Conservation (phyloP, 495 filamentous ascomycete species). For the Annulohypoxylon nitens region DNA sequence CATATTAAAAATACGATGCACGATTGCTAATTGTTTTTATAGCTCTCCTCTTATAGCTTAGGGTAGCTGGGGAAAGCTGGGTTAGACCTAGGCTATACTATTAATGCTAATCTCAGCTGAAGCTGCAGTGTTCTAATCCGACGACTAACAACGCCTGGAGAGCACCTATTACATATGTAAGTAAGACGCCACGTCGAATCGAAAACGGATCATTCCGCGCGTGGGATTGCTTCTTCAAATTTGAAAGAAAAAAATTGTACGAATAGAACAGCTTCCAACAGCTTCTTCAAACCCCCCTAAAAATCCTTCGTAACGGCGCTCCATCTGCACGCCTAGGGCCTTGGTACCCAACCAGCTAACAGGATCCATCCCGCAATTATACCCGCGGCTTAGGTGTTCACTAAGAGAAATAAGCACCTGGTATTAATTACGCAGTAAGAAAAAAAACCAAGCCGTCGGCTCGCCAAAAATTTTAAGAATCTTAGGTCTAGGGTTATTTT, state of each 20-base stretch:
- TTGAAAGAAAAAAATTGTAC: background rate
- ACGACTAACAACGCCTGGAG: background rate
- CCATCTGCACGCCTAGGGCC: background rate
- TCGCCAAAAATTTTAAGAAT: background rate
- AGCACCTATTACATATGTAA: no score
- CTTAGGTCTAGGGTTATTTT: background rate
- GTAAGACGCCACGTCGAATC: background rate
- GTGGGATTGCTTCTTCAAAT: background rate
- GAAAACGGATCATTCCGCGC: slow-evolving; percentile 26
- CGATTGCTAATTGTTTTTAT: slow-evolving; percentile 7
- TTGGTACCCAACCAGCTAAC: slow-evolving; percentile 22
- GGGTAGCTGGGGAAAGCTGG: background rate
- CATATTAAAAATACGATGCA: slow-evolving; percentile 7
- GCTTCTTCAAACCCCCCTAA: background rate
- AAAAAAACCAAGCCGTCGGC: background rate
- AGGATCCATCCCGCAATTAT: background rate
- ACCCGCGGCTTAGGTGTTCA: slow-evolving; percentile 15
- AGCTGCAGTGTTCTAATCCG: background rate
- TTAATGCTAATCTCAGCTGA: slow-evolving; percentile 24
- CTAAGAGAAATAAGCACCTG: background rate
- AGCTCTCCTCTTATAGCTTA: slow-evolving; percentile 8
- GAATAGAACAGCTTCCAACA: background rate
- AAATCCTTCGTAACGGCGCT: slow-evolving; percentile 20
- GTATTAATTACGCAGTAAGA: background rate
- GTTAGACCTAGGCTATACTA: slow-evolving; percentile 5